Percentiles rank a stretch among this genome's conserved stretches.
Conservation (phyloP, 2,329 filamentous ascomycete genomes). For the Sporothrix euskadiensis region DNA sequence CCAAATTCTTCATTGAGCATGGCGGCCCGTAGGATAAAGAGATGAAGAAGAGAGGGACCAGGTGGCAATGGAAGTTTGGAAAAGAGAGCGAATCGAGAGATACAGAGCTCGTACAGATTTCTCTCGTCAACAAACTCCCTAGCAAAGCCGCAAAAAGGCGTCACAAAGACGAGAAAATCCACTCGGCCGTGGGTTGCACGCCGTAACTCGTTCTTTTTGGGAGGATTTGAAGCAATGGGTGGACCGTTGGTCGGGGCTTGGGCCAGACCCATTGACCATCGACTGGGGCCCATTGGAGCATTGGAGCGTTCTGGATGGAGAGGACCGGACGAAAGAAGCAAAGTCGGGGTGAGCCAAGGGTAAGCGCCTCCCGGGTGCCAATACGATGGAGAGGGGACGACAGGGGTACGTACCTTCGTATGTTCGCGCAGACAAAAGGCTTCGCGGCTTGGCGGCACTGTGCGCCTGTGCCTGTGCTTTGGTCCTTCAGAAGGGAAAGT, state of each 20-base stretch:
- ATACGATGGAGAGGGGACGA: constrained; percentile 18
- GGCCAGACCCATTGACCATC: constrained; percentile 11
- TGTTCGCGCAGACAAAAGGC: neutral
- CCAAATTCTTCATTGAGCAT: constrained; percentile 25
- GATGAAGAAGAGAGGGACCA: neutral
- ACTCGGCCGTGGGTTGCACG: neutral
- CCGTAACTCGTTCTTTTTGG: neutral
- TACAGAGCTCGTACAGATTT: too few relatives aligned
- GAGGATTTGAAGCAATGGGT: constrained; percentile 18
- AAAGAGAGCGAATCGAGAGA: too few relatives aligned
- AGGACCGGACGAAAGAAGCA: constrained; percentile 12
- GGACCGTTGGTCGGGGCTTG: constrained; percentile 8
- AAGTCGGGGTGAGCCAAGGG: constrained; percentile 15
- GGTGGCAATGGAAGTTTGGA: neutral
- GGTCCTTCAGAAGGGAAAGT: neutral
- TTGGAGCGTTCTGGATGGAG: constrained; percentile 18
- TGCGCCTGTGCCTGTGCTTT: neutral
- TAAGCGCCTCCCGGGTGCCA: constrained; percentile 19
- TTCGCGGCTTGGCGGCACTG: constrained; percentile 19
- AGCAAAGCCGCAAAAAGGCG: neutral
- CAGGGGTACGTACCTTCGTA: constrained; percentile 11
- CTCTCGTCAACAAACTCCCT: too few relatives aligned
- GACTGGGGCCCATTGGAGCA: neutral
- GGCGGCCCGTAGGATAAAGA: constrained; percentile 17
- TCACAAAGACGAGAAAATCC: neutral